Evolutionary conservation across 176 grass and related monocot species (phyloP).

Genomic region (Eleusine coracana): DNA sequence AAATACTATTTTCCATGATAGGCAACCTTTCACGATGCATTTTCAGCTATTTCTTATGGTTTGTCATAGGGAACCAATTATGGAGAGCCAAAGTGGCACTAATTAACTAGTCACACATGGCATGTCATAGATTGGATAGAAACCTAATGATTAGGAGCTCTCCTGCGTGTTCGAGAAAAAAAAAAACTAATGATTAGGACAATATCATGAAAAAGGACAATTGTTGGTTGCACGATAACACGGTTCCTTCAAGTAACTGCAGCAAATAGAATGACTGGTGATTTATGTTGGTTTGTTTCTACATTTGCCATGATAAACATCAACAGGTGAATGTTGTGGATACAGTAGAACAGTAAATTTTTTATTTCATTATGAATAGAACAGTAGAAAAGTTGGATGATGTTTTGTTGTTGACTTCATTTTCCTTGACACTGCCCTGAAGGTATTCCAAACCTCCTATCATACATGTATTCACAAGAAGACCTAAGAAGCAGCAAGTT

Average conservation of each 20-base stretch:
- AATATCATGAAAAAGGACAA: neutral
- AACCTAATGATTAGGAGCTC: neutral
- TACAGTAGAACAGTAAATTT: neutral
- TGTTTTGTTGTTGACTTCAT: constrained; percentile 19
- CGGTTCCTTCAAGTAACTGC: neutral
- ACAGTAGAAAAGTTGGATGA: neutral
- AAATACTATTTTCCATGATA: neutral
- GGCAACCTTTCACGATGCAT: neutral
- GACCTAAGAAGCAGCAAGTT: constrained; percentile 20
- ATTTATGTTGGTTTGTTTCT: neutral
- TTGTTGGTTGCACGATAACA: neutral
- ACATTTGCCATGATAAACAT: neutral
- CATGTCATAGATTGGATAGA: neutral
- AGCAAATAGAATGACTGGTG: neutral
- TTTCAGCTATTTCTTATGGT: neutral
- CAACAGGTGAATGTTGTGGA: neutral
- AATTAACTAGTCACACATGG: neutral
- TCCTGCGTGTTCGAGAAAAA: no score
- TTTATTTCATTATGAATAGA: neutral
- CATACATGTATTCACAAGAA: constrained; percentile 32
- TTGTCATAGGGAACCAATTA: neutral
- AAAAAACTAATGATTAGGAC: neutral
- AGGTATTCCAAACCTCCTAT: constrained; percentile 38
- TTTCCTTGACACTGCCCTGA: constrained; percentile 2
- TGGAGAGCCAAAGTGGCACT: neutral